Evolutionary conservation across 1,284 basidiomycete genomes (phyloP), one percentile per base, ranked within the genome.

Genomic region (Irpex sp.): DNA sequence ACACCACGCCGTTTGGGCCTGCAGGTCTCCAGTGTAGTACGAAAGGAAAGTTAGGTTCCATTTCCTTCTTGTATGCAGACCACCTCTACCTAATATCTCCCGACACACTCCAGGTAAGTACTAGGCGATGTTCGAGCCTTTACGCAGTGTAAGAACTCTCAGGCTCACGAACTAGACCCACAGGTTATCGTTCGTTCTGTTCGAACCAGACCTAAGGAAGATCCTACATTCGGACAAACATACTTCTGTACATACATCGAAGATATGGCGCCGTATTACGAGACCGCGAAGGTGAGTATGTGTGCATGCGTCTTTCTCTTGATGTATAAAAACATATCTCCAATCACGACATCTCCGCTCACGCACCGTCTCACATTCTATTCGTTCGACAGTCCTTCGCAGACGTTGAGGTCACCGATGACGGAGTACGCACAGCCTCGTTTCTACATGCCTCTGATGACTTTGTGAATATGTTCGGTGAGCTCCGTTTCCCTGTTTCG

Each of bases 401-500:
- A 71, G 93, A 97, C 70, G 93, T 98, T 38, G 85, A 88, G 21
- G 81, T 92, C 71, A 87, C 85, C 34, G 84, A 86, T 49, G 77
- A 80, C 6, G 96, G 96, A n/a, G 87, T 98, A 62, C 88, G 94
- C 71, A 96, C 95, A 0, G 73, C 78, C 26, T 78, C 84, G 3
- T 99, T 98, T 80, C 82, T 96, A 62, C 89, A 94, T 73, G 96
- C 96, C 0, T 89, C 93, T 49, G 94, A 97, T 76, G 94, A 93
- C 37, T 83, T 98, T 57, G 87, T 96, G 66, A 86, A 90, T 74
- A 85, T 98, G 80, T 98, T 98, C 74, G 91, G 95, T 94, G 69
- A 65, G 86, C 71, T 8, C 40, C 40, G 40, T 51, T 36, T 59
- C 47, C 52, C 11, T 38, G 38, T 55, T 34, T 38, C 19, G 58